phyloP scores from a whole-genome alignment of 805 yeast species.

The Pichia eremophila region DNA sequence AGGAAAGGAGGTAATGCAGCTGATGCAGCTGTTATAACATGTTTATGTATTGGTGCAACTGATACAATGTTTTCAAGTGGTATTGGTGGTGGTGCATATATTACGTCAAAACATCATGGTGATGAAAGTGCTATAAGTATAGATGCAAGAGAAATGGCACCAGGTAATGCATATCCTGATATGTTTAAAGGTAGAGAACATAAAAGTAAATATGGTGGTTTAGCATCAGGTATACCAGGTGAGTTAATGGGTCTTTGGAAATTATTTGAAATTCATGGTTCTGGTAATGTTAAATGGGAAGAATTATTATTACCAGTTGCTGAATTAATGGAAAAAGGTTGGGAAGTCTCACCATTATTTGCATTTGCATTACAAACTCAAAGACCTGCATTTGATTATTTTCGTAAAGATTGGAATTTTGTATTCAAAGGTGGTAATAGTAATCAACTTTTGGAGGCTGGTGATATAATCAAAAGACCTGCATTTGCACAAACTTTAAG shows the following conservation, averaged over 20 bases:
- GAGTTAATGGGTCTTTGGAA: constrained; percentile 76
- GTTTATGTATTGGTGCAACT: constrained; percentile 78
- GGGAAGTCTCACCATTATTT: constrained; percentile 39
- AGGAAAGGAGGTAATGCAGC: constrained; percentile 70
- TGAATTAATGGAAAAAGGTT: constrained; percentile 56
- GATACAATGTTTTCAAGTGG: constrained; percentile 82
- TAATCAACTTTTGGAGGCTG: constrained; percentile 30
- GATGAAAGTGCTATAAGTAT: constrained; percentile 47
- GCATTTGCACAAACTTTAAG: constrained; percentile 58
- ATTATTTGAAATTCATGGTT: constrained; percentile 51
- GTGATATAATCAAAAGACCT: constrained; percentile 55
- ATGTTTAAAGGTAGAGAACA: constrained; percentile 48
- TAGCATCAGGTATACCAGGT: constrained; percentile 88
- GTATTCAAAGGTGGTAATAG: constrained; percentile 29
- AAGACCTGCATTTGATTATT: constrained; percentile 23
- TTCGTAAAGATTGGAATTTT: constrained; percentile 46
- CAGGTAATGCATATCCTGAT: constrained; percentile 45
- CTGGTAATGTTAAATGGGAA: constrained; percentile 64
- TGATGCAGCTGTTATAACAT: constrained; percentile 85
- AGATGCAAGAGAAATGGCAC: constrained; percentile 89
- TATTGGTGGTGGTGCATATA: constrained; percentile 92
- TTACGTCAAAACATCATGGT: constrained; percentile 34
- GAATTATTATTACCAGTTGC: constrained; percentile 71
- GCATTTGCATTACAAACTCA: constrained; percentile 33
- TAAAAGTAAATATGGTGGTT: constrained; percentile 65